Conservation (phyloP, 805 yeast genomes). For the Zygoascus flipseniorum region DNA sequence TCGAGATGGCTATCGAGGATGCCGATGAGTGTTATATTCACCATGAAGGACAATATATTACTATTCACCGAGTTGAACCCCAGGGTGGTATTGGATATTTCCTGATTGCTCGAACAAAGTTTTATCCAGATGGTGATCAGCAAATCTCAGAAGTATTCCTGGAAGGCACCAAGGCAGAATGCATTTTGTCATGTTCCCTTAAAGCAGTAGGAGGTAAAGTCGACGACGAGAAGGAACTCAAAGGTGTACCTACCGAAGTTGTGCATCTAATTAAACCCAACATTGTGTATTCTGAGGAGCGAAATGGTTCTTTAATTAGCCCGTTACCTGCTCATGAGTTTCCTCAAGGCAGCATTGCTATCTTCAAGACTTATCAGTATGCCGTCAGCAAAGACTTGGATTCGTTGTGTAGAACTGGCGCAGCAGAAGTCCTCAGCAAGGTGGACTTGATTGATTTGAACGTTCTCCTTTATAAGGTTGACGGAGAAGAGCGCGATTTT, state of each 20-base stretch:
- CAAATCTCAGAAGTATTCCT: conserved; percentile 24
- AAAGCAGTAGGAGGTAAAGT: conserved; percentile 44
- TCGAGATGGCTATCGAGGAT: conserved; percentile 33
- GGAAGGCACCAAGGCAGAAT: conserved; percentile 30
- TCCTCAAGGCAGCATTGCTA: conserved; percentile 87
- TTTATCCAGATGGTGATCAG: conserved; percentile 35
- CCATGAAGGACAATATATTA: conserved; percentile 86
- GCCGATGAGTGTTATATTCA: conserved; percentile 92
- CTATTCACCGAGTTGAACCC: conserved; percentile 79
- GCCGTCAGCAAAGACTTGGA: conserved; percentile 61
- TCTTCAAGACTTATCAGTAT: conserved; percentile 61
- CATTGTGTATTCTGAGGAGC: conserved; percentile 36
- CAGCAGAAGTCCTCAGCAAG: conserved; percentile 57
- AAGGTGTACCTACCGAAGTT: conserved; percentile 60
- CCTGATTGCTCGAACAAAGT: conserved; percentile 79
- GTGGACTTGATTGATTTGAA: conserved; percentile 65
- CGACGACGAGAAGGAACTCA: conserved; percentile 30
- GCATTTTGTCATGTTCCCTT: conserved; percentile 53
- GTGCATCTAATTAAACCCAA: conserved; percentile 43
- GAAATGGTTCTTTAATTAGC: conserved; percentile 41
- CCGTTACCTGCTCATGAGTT: conserved; percentile 33
- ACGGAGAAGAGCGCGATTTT: conserved; percentile 79
- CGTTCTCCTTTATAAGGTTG: conserved; percentile 65
- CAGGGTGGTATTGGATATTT: conserved; percentile 84
- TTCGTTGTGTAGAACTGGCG: conserved; percentile 62